Conservation (phyloP, 305 asterid genomes). For the Plantago lanceolata region DNA sequence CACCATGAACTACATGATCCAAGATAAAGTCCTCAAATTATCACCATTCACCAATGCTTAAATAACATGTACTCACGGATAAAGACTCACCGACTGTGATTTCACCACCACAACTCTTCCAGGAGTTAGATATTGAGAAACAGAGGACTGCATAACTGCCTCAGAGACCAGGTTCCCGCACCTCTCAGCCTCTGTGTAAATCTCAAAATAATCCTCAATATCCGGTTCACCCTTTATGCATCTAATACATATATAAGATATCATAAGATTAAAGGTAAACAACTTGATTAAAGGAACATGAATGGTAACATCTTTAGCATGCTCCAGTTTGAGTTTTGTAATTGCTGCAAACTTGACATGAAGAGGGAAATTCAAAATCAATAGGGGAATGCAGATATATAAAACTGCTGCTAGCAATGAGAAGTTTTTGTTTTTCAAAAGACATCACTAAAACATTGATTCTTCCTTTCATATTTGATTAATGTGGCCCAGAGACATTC, state of each 20-base stretch:
- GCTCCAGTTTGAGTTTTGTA: neutral
- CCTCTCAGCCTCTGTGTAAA: constrained; percentile 65
- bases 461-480: too few relatives aligned
- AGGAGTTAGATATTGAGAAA: constrained; percentile 53
- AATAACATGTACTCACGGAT: constrained; percentile 18
- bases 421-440: too few relatives aligned
- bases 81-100: constrained; percentile 63
- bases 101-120: constrained; percentile 93
- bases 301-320: neutral
- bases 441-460: neutral
- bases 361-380: neutral
- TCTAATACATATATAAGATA: constrained; percentile 37
- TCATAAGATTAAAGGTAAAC: constrained; percentile 11
- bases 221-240: constrained; percentile 98
- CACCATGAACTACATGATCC: constrained; percentile 13
- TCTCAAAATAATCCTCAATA: constrained; percentile 84
- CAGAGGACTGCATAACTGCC: constrained; percentile 72
- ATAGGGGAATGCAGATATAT: constrained; percentile 5
- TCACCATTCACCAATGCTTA: constrained; percentile 17
- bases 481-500: neutral
- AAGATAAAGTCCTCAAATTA: constrained; percentile 15
- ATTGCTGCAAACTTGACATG: constrained; percentile 5
- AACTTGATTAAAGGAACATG: neutral
- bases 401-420: constrained; percentile 1
- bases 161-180: constrained; percentile 46